Evolutionary conservation across 805 yeast genomes (phyloP).

Genomic region (Starmerella potacharoeniae): DNA sequence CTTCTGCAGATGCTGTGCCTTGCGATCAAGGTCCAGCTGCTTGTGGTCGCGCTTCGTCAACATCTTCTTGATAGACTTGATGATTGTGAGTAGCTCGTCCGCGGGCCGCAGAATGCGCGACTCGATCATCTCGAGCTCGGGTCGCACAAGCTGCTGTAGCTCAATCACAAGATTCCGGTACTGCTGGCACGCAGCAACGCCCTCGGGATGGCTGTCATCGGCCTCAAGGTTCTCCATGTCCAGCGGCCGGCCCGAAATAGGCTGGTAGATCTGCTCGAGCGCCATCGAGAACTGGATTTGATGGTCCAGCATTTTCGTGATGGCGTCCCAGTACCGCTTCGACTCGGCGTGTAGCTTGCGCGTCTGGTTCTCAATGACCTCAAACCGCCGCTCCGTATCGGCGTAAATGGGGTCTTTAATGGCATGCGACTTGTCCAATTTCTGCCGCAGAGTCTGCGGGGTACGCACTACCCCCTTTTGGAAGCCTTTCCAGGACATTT

Average conservation of each 20-base stretch:
- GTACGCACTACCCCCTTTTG: constrained; percentile 37
- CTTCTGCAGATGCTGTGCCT: constrained; percentile 55
- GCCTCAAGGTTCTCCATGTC: constrained; percentile 74
- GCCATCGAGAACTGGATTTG: constrained; percentile 94
- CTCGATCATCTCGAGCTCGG: constrained; percentile 87
- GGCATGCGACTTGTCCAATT: constrained; percentile 57
- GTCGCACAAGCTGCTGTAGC: constrained; percentile 72
- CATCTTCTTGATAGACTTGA: constrained; percentile 79
- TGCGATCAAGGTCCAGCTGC: constrained; percentile 87
- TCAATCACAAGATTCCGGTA: constrained; percentile 81
- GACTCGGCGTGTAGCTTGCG: constrained; percentile 83
- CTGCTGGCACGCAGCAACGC: constrained; percentile 87
- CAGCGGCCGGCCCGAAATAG: constrained; percentile 81
- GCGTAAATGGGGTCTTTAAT: constrained; percentile 80
- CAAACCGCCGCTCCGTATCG: constrained; percentile 94
- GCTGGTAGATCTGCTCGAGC: constrained; percentile 91
- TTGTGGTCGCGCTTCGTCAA: constrained; percentile 91
- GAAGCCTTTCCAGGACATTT: constrained; percentile 27
- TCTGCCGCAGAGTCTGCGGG: constrained; percentile 84
- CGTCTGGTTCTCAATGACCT: constrained; percentile 81
- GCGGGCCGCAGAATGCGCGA: constrained; percentile 84
- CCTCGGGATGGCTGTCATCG: constrained; percentile 78
- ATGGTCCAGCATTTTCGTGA: constrained; percentile 83
- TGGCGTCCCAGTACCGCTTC: constrained; percentile 79
- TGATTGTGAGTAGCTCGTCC: constrained; percentile 73